Evolutionary conservation across 768 basidiomycete genomes (phyloP).

Genomic region (Tulasnella sp.): DNA sequence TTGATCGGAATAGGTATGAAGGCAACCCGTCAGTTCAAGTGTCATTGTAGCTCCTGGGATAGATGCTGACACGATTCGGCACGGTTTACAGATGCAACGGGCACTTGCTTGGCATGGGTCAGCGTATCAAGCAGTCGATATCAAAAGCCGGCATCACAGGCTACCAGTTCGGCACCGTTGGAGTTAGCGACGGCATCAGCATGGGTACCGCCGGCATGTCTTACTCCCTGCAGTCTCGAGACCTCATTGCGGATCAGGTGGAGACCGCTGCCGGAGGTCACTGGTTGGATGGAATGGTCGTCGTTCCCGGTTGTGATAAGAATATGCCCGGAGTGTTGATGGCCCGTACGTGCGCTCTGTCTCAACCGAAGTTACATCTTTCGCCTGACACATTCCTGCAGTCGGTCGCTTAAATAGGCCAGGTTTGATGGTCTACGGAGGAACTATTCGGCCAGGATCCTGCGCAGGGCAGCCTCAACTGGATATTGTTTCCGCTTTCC

Average conservation of each 20-base stretch:
- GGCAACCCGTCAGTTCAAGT: slow-evolving; percentile 81
- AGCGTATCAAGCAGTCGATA: slow-evolving; percentile 80
- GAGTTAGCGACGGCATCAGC: slow-evolving; percentile 97
- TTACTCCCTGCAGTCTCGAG: slow-evolving; percentile 94
- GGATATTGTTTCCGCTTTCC: slow-evolving; percentile 97
- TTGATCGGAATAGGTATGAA: slow-evolving; percentile 70
- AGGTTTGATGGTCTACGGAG: slow-evolving; percentile 96
- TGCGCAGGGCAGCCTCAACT: slow-evolving; percentile 84
- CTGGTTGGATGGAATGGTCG: slow-evolving; percentile 97
- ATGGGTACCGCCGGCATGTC: slow-evolving; percentile 95
- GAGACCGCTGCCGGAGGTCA: slow-evolving; percentile 96
- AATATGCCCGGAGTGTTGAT: slow-evolving; percentile 99
- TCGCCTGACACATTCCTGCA: slow-evolving; percentile 37
- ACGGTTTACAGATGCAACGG: slow-evolving; percentile 73
- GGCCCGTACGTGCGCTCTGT: slow-evolving; percentile 63
- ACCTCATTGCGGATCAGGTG: slow-evolving; percentile 95
- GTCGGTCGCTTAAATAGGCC: slow-evolving; percentile 95
- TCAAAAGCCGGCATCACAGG: slow-evolving; percentile 67
- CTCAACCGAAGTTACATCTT: slow-evolving; percentile 7
- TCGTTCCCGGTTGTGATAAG: slow-evolving; percentile 97
- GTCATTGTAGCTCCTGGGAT: slow-evolving; percentile 3
- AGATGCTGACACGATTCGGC: not conserved
- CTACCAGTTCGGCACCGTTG: slow-evolving; percentile 97
- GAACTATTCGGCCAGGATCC: slow-evolving; percentile 87
- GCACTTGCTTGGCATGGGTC: slow-evolving; percentile 85